These are phyloP conservation scores for Pseudomicrostroma phylloplanum DNA, from an alignment of 1,284 basidiomycete species.

Conservation along the genomic window DNA sequence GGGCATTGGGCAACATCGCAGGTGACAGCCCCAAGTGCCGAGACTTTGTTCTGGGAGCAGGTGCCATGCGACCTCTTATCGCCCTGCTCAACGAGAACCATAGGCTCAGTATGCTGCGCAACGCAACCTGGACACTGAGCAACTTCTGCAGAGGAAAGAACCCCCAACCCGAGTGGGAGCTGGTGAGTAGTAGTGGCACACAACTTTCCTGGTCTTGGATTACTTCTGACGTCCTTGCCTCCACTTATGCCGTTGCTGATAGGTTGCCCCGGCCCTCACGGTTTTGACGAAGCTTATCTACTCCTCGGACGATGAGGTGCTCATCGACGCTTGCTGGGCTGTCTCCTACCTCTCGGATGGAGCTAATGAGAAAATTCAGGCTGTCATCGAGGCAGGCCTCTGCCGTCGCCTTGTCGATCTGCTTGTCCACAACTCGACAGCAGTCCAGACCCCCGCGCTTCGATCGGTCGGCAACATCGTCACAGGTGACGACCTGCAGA, in stretches of 20 bases:
- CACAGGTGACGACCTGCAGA: constrained; percentile 96
- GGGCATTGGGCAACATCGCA: constrained; percentile 50
- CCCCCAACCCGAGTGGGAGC: constrained; percentile 48
- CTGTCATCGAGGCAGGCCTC: constrained; percentile 96
- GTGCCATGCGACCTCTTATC: constrained; percentile 45
- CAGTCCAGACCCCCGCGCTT: constrained; percentile 96
- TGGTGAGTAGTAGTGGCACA: constrained; percentile 19
- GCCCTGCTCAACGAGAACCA: constrained; percentile 49
- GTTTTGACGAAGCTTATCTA: constrained; percentile 98
- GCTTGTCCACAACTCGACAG: constrained; percentile 89
- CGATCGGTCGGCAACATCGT: constrained; percentile 98
- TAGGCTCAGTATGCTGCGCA: constrained; percentile 50
- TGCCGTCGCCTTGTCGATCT: constrained; percentile 95
- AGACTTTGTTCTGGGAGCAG: constrained; percentile 44
- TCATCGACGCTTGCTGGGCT: constrained; percentile 99
- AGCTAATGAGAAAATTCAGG: constrained; percentile 99
- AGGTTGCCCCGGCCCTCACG: constrained; percentile 93
- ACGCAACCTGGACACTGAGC: constrained; percentile 51
- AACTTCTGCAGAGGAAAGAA: constrained; percentile 51
- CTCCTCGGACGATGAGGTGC: constrained; percentile 95
- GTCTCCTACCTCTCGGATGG: constrained; percentile 99
- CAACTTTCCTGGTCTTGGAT: background rate
- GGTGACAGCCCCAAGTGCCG: constrained; percentile 50
- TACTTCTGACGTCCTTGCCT: background rate
- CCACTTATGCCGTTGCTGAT: background rate